These are phyloP conservation scores for Oryza meyeriana DNA, from an alignment of 176 grass and related monocot species.

Conservation along the genomic window DNA sequence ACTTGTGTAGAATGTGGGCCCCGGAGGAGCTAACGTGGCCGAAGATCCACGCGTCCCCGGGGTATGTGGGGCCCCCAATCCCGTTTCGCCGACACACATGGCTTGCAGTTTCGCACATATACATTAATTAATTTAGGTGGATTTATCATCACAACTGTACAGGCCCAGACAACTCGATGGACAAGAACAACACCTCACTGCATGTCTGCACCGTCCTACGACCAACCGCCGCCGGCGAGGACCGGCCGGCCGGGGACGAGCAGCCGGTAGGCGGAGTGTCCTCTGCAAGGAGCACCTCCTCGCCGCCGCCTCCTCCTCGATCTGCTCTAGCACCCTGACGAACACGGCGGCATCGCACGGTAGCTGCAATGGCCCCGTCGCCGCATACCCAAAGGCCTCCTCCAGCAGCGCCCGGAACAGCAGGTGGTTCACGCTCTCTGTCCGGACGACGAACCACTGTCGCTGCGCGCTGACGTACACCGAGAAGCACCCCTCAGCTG, in stretches of 20 bases:
- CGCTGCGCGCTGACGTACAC: conserved; percentile 44
- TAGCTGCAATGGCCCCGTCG: conserved; percentile 51
- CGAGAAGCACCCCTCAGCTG: conserved; percentile 42
- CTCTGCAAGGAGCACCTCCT: conserved; percentile 23
- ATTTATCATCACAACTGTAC: not conserved
- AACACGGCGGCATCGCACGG: conserved; percentile 52
- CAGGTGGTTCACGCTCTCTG: conserved; percentile 48
- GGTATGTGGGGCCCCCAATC: no score
- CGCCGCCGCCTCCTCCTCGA: conserved; percentile 37
- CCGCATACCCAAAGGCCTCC: conserved; percentile 52
- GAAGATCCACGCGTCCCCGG: no score
- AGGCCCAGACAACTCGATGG: not conserved
- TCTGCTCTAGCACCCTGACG: conserved; percentile 38
- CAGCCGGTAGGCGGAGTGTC: conserved; percentile 28
- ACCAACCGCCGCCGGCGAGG: not conserved
- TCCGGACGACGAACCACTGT: conserved; percentile 52
- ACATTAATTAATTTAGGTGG: not conserved
- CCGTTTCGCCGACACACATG: no score
- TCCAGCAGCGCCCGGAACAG: conserved; percentile 54
- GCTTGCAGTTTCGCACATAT: not conserved
- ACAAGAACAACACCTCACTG: not conserved
- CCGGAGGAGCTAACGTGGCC: no score
- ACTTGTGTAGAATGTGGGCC: no score
- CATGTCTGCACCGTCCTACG: no score
- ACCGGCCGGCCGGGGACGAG: conserved; percentile 9